Evolutionary conservation across 2,329 filamentous ascomycete genomes (phyloP).

Genomic region (Phaeosphaeriaceae sp.): DNA sequence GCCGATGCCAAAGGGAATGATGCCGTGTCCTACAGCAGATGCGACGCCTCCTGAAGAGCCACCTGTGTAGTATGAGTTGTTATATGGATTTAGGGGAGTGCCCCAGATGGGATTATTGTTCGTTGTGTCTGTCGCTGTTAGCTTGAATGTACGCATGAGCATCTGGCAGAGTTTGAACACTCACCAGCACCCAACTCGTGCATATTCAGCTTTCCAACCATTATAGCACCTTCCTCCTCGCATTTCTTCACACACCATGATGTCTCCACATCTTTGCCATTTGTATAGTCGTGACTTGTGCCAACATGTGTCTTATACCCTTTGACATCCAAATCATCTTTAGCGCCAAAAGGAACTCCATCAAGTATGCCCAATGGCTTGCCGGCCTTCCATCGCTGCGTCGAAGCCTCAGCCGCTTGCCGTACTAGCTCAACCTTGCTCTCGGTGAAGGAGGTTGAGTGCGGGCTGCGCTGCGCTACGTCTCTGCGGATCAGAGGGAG

Average conservation of each 20-base stretch:
- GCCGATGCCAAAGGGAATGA: conserved; percentile 77
- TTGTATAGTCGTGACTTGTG: conserved; percentile 64
- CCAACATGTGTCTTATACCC: conserved; percentile 74
- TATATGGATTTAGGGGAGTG: conserved; percentile 79
- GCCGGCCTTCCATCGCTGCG: conserved; percentile 72
- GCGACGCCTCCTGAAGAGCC: conserved; percentile 80
- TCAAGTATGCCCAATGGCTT: conserved; percentile 73
- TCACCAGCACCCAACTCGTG: conserved; percentile 76
- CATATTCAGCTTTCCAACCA: conserved; percentile 80
- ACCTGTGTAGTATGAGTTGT: conserved; percentile 77
- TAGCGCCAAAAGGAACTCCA: conserved; percentile 81
- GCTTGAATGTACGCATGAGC: not conserved
- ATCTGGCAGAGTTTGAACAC: conserved; percentile 20
- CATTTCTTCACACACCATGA: conserved; percentile 75
- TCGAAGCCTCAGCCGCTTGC: conserved; percentile 74
- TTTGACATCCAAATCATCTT: conserved; percentile 77
- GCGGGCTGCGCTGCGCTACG: conserved; percentile 60
- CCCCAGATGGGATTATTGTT: conserved; percentile 80
- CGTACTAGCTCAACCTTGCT: conserved; percentile 67
- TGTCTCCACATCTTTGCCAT: conserved; percentile 59
- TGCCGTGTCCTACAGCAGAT: conserved; percentile 71
- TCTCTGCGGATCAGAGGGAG: conserved; percentile 73
- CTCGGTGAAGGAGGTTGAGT: conserved; percentile 76
- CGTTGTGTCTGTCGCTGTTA: conserved; percentile 66
- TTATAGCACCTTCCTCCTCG: conserved; percentile 75